Evolutionary conservation across 169 alveolate species (phyloP), one percentile per base, ranked within the genome.

Genomic region (Plasmodium fragile): DNA sequence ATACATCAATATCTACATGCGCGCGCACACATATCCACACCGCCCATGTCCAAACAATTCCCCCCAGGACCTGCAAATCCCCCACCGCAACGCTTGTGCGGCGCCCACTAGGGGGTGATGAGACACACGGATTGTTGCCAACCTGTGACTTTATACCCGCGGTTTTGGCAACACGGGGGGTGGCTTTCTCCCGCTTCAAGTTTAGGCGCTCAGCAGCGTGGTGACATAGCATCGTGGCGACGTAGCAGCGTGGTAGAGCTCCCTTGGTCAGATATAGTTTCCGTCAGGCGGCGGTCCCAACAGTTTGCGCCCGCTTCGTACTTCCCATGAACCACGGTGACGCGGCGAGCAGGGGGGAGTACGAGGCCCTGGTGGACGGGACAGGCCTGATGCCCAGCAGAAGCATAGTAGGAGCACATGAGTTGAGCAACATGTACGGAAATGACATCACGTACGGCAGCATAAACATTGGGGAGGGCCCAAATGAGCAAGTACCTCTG

Each of bases 381-480:
- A 39, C 45, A 45, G 70, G 75, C 11, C 25, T 25, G 30, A 55
- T 13, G 59, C n/a, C 18, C 30, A 73, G 41, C 65, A 32, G 36
- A 25, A 75, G 41, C 16, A 41, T 34, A 6, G 69, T 34, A 6
- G 69, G 65, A n/a, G 75, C 69, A 22, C 36, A 75, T 7, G 83
- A 84, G 10, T 84, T 72, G 28, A 52, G 73, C 77, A 39, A 84
- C 43, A 16, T 84, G 18, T 65, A 84, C 55, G 82, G 30, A 34
- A 83, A 83, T 49, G 79, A 85, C 43, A 8, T 22, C 18, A 85
- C 16, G 32, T 18, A 18, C 36, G 52, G 43, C 25, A 49, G 36
- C 53, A 18, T 30, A 5, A 73, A 36, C 3, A 49, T 34, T 73
- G 16, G 30, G 34, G 36, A 43, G 18, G 34, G 36, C 22, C 49